phyloP scores from a whole-genome alignment of 2,329 filamentous ascomycete species.

The Aspergillus transmontanensis region DNA sequence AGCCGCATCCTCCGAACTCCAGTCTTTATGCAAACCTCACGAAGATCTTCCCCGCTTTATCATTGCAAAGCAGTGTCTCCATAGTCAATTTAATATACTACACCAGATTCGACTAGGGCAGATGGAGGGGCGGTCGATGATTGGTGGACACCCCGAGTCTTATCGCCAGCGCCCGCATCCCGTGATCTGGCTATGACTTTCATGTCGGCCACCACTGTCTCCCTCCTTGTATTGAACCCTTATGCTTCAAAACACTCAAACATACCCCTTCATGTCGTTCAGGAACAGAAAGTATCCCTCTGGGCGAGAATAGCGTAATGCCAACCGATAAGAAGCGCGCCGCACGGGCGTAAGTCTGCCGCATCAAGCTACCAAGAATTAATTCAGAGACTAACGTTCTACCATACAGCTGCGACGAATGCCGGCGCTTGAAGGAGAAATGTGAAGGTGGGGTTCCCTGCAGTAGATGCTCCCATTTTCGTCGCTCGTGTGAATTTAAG shows the following conservation, averaged over 20 bases:
- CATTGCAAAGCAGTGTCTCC: not conserved
- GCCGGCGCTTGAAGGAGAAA: constrained; percentile 22
- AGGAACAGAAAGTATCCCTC: not conserved
- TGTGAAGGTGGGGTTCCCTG: constrained; percentile 24
- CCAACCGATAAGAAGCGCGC: constrained; percentile 2
- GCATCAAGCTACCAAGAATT: not conserved
- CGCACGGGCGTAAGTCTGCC: constrained; percentile 7
- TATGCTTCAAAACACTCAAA: not conserved
- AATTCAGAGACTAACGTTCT: not conserved
- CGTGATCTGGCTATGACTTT: not conserved
- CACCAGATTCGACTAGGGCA: not conserved
- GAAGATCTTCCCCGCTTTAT: not conserved
- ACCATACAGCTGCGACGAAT: constrained; percentile 15
- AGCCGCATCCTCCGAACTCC: not conserved
- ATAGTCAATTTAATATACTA: not conserved
- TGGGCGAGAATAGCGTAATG: not conserved
- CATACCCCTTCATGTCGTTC: not conserved
- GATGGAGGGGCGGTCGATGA: not conserved
- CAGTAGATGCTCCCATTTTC: constrained; percentile 17
- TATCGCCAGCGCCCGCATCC: not conserved
- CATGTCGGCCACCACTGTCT: not conserved
- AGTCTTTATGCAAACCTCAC: not conserved
- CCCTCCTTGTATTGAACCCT: not conserved
- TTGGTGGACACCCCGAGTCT: not conserved
- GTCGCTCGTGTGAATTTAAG: constrained; percentile 18